These are phyloP conservation scores for Fusarium secorum DNA, from an alignment of 2,329 filamentous ascomycete genomes.

Conservation along the genomic window DNA sequence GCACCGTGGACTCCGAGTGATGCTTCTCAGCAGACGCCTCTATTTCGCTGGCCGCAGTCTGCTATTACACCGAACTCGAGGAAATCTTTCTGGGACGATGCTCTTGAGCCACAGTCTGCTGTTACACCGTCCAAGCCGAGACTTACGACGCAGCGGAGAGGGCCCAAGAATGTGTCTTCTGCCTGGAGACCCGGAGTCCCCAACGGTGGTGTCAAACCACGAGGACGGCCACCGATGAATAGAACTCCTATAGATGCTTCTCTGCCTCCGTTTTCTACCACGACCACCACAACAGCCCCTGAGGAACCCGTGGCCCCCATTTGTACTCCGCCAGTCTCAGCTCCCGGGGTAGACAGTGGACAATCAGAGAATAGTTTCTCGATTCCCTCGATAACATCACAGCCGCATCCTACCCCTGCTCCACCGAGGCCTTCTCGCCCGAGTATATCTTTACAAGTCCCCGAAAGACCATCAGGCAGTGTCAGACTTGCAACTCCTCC, in stretches of 20 bases:
- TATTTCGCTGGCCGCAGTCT: constrained; percentile 78
- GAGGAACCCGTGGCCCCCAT: constrained; percentile 15
- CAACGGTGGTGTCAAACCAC: constrained; percentile 71
- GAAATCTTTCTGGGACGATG: constrained; percentile 62
- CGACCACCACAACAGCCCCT: constrained; percentile 8
- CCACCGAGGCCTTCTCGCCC: constrained; percentile 45
- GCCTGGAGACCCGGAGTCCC: constrained; percentile 79
- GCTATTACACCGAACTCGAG: constrained; percentile 73
- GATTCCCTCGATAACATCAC: constrained; percentile 11
- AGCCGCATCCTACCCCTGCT: constrained; percentile 18
- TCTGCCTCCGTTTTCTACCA: constrained; percentile 19
- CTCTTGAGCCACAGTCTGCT: constrained; percentile 73
- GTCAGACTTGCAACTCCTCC: constrained; percentile 70
- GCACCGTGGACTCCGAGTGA: constrained; percentile 46
- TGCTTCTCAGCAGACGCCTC: constrained; percentile 63
- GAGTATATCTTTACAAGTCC: constrained; percentile 52
- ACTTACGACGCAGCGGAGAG: constrained; percentile 65
- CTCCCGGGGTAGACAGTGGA: background rate
- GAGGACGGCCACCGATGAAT: constrained; percentile 82
- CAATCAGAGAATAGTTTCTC: constrained; percentile 6
- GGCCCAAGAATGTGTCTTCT: constrained; percentile 85
- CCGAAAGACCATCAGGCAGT: constrained; percentile 64
- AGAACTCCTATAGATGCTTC: constrained; percentile 62
- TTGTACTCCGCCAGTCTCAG: constrained; percentile 6
- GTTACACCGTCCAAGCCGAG: constrained; percentile 71